Percentiles rank a stretch among this genome's conserved stretches.
phyloP scores from a whole-genome alignment of 2,329 filamentous ascomycete genomes.

The Fusarium sp. region DNA sequence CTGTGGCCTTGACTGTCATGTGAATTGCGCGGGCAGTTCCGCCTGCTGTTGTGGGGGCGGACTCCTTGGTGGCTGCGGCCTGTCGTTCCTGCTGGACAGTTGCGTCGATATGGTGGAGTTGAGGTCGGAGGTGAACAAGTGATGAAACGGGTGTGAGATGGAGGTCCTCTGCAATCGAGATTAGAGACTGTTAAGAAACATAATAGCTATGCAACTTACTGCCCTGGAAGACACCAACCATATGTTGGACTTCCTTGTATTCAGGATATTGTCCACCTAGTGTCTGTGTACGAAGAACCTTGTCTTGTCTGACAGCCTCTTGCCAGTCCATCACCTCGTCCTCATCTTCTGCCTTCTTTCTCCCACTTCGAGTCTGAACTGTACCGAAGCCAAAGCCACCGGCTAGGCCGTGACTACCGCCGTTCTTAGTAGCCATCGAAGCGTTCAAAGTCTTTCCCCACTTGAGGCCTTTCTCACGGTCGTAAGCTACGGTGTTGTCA shows the following conservation, averaged over 20 bases:
- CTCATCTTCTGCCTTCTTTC: constrained; percentile 56
- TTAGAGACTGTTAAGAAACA: constrained; percentile 26
- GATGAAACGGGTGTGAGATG: constrained; percentile 87
- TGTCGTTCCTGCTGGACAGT: constrained; percentile 74
- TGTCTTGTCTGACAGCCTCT: constrained; percentile 74
- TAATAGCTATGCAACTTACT: constrained; percentile 62
- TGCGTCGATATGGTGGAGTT: constrained; percentile 94
- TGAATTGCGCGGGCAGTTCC: constrained; percentile 80
- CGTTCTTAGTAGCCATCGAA: constrained; percentile 67
- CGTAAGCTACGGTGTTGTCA: constrained; percentile 78
- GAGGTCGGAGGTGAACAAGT: constrained; percentile 88
- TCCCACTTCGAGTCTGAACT: constrained; percentile 54
- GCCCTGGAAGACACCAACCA: constrained; percentile 90
- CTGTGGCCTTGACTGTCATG: constrained; percentile 84
- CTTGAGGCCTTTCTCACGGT: constrained; percentile 81
- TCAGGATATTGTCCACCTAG: constrained; percentile 83
- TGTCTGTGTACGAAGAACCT: constrained; percentile 82
- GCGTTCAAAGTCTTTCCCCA: constrained; percentile 83
- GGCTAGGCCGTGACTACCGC: constrained; percentile 75
- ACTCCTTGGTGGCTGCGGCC: constrained; percentile 54
- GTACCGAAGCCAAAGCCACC: constrained; percentile 76
- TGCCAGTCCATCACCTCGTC: constrained; percentile 70
- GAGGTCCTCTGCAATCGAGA: constrained; percentile 71
- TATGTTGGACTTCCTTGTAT: constrained; percentile 80
- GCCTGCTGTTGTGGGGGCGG: constrained; percentile 47